Evolutionary conservation across 257 asterid genomes (phyloP).

Genomic region (Primulina huaijiensis): DNA sequence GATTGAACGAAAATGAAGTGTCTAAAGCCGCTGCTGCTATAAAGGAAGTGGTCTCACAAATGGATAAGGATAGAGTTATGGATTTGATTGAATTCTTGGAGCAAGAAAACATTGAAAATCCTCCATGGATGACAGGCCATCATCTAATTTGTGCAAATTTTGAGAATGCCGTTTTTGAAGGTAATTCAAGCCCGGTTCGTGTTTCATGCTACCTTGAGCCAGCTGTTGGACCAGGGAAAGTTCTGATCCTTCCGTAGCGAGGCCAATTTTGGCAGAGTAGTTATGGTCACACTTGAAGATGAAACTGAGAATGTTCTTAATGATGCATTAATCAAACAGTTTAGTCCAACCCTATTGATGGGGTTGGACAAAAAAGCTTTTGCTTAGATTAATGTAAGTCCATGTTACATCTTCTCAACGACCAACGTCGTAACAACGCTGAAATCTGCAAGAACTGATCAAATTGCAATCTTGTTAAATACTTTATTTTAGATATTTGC

Average conservation of each 20-base stretch:
- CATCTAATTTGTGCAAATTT: conserved; percentile 39
- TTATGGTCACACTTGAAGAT: conserved; percentile 45
- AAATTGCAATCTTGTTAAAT: too few species aligned
- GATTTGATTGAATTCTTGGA: conserved; percentile 54
- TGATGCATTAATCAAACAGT: conserved; percentile 32
- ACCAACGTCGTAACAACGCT: too few species aligned
- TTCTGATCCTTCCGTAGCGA: conserved; percentile 27
- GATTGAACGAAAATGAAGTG: conserved; percentile 23
- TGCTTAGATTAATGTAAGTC: not conserved
- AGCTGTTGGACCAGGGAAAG: conserved; percentile 28
- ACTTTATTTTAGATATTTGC: too few species aligned
- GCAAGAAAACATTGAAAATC: conserved; percentile 20
- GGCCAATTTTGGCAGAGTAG: conserved; percentile 36
- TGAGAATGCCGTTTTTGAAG: conserved; percentile 42
- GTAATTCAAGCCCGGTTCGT: conserved; percentile 26
- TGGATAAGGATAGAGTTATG: conserved; percentile 35
- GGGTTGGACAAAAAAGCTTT: conserved; percentile 25
- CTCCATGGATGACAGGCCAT: conserved; percentile 27
- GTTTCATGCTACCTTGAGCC: conserved; percentile 46
- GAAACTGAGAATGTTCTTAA: conserved; percentile 49
- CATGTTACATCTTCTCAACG: too few species aligned
- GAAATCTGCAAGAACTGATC: too few species aligned
- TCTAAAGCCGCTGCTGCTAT: conserved; percentile 40
- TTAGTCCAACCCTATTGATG: conserved; percentile 45
- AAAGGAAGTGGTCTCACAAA: conserved; percentile 24